Evolutionary conservation across 352 stramenopile genomes (phyloP).

Genomic region (Phytophthora macrochlamydospora): DNA sequence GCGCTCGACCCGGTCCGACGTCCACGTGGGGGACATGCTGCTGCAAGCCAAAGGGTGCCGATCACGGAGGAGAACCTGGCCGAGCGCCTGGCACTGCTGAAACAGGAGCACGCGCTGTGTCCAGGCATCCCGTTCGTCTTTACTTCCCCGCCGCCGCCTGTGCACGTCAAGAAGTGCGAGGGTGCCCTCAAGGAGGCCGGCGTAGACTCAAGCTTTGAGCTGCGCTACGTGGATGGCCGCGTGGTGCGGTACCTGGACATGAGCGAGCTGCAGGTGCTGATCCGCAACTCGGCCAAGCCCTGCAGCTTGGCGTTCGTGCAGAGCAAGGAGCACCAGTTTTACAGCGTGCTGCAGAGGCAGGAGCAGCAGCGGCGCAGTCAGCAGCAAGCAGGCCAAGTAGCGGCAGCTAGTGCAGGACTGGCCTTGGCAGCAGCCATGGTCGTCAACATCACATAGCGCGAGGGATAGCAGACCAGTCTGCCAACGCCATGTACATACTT

Average conservation of each 20-base stretch:
- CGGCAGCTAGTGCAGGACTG: conserved; percentile 30
- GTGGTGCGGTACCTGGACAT: conserved; percentile 68
- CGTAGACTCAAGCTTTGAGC: conserved; percentile 65
- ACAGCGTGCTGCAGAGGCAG: conserved; percentile 36
- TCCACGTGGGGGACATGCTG: conserved; percentile 64
- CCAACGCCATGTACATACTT: too few relatives aligned
- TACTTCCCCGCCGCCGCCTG: conserved; percentile 46
- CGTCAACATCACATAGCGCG: conserved; percentile 36
- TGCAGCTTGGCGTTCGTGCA: conserved; percentile 69
- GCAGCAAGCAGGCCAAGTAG: conserved; percentile 23
- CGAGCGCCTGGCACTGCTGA: conserved; percentile 52
- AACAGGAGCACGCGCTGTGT: conserved; percentile 51
- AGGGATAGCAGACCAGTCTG: too few relatives aligned
- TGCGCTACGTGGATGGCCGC: conserved; percentile 59
- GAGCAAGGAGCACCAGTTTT: conserved; percentile 53
- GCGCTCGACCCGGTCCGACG: conserved; percentile 54
- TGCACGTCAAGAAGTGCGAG: conserved; percentile 57
- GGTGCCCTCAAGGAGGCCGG: conserved; percentile 51
- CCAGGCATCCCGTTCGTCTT: conserved; percentile 69
- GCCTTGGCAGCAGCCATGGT: conserved; percentile 38
- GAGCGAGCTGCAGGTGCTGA: conserved; percentile 65
- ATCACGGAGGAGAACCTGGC: conserved; percentile 65
- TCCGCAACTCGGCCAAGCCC: conserved; percentile 61
- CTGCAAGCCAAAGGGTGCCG: conserved; percentile 41
- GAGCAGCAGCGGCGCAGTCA: conserved; percentile 33